These are phyloP conservation scores for Phytophthora nicotianae DNA, from an alignment of 352 stramenopile genomes.

Conservation along the genomic window DNA sequence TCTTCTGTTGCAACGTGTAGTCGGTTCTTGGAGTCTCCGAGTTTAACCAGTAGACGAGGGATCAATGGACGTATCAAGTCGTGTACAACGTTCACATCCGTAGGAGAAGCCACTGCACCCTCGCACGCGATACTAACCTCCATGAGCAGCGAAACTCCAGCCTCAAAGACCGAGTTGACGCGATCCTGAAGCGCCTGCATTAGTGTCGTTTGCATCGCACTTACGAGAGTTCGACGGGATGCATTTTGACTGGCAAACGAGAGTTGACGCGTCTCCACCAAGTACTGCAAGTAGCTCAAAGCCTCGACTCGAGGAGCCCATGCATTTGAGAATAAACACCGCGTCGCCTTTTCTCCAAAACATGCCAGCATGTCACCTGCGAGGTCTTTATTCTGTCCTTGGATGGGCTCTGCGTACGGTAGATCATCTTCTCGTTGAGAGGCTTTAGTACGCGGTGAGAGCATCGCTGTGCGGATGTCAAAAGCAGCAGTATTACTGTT, in stretches of 20 bases:
- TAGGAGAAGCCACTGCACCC: conserved; percentile 20
- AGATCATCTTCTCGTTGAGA: conserved; percentile 75
- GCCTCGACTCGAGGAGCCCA: conserved; percentile 84
- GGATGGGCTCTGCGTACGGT: conserved; percentile 78
- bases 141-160: conserved; percentile 69
- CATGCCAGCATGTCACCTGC: conserved; percentile 44
- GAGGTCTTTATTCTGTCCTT: conserved; percentile 63
- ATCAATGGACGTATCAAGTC: conserved; percentile 72
- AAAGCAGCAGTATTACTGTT: conserved; percentile 16
- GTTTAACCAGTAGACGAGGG: conserved; percentile 69
- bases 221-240: conserved; percentile 23
- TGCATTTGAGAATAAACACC: conserved; percentile 80
- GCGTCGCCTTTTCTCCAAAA: conserved; percentile 78
- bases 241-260: conserved; percentile 39
- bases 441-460: conserved; percentile 55
- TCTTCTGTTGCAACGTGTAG: conserved; percentile 80
- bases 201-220: conserved; percentile 61
- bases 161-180: conserved; percentile 82
- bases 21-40: conserved; percentile 76
- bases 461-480: conserved; percentile 21
- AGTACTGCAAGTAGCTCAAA: conserved; percentile 74
- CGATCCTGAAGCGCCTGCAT: conserved; percentile 70
- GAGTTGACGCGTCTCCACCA: conserved; percentile 61
- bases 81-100: conserved; percentile 44
- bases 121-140: conserved; percentile 73